Percentiles rank a stretch among this genome's conserved stretches.
Evolutionary conservation across 371 early-diverging fungal species (phyloP).

Genomic region (Mucor lusitanicus): DNA sequence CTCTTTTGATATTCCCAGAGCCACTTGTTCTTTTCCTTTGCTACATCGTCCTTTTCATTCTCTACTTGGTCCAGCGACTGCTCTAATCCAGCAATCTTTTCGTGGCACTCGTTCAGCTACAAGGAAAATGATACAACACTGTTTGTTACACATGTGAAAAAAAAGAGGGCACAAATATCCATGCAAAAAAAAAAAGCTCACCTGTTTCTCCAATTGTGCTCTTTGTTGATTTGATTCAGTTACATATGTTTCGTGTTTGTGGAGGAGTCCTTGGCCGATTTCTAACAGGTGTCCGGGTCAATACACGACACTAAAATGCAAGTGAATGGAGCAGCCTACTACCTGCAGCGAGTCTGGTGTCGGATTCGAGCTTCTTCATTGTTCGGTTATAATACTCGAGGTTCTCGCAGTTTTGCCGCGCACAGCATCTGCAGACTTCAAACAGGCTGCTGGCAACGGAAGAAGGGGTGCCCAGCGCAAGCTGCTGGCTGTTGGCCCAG

Average conservation of each 20-base stretch:
- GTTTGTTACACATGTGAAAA: conserved; percentile 19
- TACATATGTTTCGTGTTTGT: conserved; percentile 41
- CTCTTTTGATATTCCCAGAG: conserved; percentile 39
- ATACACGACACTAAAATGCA: not conserved
- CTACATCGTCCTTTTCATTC: conserved; percentile 21
- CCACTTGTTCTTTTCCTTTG: conserved; percentile 30
- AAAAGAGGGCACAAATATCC: conserved; percentile 4
- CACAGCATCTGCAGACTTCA: conserved; percentile 36
- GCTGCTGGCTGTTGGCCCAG: conserved; percentile 12
- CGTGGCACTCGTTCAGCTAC: conserved; percentile 30
- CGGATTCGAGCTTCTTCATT: conserved; percentile 39
- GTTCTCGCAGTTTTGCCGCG: conserved; percentile 24
- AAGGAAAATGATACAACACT: conserved; percentile 1
- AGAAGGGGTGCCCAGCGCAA: conserved; percentile 11
- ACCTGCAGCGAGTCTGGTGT: conserved; percentile 47
- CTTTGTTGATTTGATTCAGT: conserved; percentile 30
- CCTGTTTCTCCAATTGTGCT: conserved; percentile 33
- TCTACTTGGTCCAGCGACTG: conserved; percentile 29
- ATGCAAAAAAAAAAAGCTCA: conserved; percentile 6
- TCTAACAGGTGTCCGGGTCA: conserved; percentile 15
- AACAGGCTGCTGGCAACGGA: conserved; percentile 16
- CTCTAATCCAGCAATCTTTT: conserved; percentile 25
- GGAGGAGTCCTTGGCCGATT: conserved; percentile 42
- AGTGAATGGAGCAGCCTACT: not conserved
- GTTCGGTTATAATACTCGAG: conserved; percentile 26